Evolutionary conservation across 305 asterid species (phyloP).

Genomic region (Fraxinus sp.): DNA sequence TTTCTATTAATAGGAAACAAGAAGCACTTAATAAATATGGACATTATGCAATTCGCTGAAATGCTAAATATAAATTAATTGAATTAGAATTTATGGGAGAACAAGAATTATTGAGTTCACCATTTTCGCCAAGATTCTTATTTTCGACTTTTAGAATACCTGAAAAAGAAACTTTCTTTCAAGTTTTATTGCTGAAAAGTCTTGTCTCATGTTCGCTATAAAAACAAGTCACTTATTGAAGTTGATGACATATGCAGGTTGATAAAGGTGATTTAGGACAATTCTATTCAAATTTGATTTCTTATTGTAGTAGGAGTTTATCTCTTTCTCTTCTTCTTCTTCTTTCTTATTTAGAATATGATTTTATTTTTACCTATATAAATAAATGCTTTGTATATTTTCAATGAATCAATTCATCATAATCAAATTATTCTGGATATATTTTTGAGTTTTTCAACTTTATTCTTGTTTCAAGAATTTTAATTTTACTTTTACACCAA

Average conservation of each 20-base stretch:
- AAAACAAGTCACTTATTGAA: neutral
- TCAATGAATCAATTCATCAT: neutral
- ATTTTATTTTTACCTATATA: neutral
- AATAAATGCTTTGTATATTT: neutral
- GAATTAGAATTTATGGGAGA: neutral
- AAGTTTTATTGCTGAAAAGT: neutral
- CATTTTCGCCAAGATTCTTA: neutral
- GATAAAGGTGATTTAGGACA: neutral
- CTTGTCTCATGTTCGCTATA: neutral
- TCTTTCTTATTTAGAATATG: neutral
- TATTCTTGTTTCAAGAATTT: neutral
- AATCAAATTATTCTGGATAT: too few relatives aligned
- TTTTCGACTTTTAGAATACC: neutral
- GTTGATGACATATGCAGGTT: neutral
- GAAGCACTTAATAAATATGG: neutral
- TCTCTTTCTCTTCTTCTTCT: too few relatives aligned
- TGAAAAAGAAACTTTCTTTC: neutral
- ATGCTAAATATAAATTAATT: neutral
- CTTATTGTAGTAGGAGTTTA: neutral
- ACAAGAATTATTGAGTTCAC: neutral
- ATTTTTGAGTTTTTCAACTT: neutral
- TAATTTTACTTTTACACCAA: neutral
- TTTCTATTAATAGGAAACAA: neutral
- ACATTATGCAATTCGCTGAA: neutral
- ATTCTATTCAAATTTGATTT: neutral